Percentiles rank a stretch among this genome's conserved stretches.
Evolutionary conservation across 2,329 filamentous ascomycete genomes (phyloP).

Genomic region (Sordariomycetes sp.): DNA sequence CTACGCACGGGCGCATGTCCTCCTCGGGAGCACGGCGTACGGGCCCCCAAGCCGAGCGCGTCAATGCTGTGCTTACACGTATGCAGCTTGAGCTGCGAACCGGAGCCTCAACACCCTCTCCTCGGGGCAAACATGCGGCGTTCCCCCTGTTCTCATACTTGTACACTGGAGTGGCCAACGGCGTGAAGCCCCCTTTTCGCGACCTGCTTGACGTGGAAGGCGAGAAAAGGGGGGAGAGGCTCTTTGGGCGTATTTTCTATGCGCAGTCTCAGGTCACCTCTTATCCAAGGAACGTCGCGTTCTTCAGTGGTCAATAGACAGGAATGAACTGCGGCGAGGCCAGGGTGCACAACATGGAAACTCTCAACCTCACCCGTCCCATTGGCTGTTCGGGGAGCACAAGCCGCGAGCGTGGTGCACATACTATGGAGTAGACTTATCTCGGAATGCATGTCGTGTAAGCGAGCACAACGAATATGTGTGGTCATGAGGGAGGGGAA

Average conservation of each 20-base stretch:
- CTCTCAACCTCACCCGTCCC: not conserved
- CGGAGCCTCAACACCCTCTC: not conserved
- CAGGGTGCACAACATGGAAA: not conserved
- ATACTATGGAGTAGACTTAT: not conserved
- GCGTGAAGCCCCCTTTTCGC: not conserved
- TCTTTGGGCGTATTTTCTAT: not conserved
- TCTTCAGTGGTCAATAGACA: not conserved
- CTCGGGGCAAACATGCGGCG: not conserved
- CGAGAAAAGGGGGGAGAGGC: not conserved
- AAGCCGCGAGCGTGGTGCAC: not conserved
- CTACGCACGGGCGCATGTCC: not conserved
- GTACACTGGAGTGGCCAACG: not conserved
- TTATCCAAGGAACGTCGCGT: not conserved
- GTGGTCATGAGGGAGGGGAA: not conserved
- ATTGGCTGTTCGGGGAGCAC: not conserved
- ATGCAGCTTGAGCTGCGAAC: not conserved
- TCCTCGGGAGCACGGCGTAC: not conserved
- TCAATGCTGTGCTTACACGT: not conserved
- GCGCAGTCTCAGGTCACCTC: not conserved
- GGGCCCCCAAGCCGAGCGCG: not conserved
- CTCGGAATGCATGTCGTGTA: not conserved
- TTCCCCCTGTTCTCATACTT: not conserved
- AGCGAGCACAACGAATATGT: not conserved
- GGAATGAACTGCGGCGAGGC: not conserved
- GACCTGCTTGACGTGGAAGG: not conserved